Conservation (phyloP, 1,284 basidiomycete species). For the Ganoderma boninense region DNA sequence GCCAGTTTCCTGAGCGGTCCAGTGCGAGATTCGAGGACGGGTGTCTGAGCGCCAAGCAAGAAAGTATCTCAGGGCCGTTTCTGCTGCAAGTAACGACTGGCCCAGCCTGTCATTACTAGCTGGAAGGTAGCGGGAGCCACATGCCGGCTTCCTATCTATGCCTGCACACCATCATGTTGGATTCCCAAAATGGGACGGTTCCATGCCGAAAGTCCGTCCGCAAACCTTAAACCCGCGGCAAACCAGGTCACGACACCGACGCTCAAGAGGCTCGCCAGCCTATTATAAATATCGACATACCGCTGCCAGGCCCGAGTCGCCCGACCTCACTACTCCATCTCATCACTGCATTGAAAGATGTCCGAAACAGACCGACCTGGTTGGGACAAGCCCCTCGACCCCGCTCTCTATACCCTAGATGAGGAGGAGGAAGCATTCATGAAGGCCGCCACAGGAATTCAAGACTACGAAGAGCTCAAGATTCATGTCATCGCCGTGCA, state of each 20-base stretch:
- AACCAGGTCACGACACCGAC: neutral
- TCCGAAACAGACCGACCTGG: slow-evolving; percentile 19
- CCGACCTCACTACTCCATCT: neutral
- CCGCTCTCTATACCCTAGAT: slow-evolving; percentile 23
- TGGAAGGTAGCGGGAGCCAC: no score
- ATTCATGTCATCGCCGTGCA: slow-evolving; percentile 27
- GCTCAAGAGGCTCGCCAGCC: neutral
- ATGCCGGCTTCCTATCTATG: no score
- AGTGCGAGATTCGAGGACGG: no score
- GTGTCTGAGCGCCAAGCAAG: no score
- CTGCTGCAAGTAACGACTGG: no score
- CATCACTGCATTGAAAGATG: neutral
- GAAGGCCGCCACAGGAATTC: slow-evolving; percentile 29
- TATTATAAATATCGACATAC: neutral
- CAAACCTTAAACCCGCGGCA: neutral
- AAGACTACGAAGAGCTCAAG: slow-evolving; percentile 29
- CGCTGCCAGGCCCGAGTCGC: neutral
- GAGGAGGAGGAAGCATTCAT: slow-evolving; percentile 28
- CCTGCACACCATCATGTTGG: no score
- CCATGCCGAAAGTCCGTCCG: neutral
- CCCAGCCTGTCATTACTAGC: no score
- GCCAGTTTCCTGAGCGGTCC: no score
- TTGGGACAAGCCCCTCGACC: slow-evolving; percentile 21
- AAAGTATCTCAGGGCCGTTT: no score
- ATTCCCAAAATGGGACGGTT: neutral